Evolutionary conservation across 768 basidiomycete genomes (phyloP).

Genomic region (Leccinum subgranulosum): DNA sequence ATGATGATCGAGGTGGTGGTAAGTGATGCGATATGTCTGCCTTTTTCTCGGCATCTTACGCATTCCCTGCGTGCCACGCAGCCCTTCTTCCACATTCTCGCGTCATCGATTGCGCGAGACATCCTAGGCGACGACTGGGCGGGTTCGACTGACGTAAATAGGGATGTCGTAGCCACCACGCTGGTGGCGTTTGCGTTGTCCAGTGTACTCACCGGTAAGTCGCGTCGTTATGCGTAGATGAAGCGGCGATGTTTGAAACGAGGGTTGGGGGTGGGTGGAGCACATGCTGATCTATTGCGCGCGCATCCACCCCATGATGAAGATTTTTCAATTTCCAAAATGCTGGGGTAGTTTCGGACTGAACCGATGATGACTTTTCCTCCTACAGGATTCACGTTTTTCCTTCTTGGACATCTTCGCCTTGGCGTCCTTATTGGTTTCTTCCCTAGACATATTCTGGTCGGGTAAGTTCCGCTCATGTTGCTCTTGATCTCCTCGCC

Average conservation of each 20-base stretch:
- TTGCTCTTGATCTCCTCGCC: slow-evolving; percentile 1
- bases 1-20: slow-evolving; percentile 99
- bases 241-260: background rate
- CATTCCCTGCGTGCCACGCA: slow-evolving; percentile 24
- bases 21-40: slow-evolving; percentile 27
- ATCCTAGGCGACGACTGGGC: slow-evolving; percentile 38
- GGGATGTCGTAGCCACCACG: slow-evolving; percentile 86
- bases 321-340: slow-evolving; percentile 18
- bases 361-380: slow-evolving; percentile 6
- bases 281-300: background rate
- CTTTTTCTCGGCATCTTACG: background rate
- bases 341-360: background rate
- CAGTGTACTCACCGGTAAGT: slow-evolving; percentile 78
- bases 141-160: slow-evolving; percentile 53
- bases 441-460: slow-evolving; percentile 94
- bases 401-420: slow-evolving; percentile 79
- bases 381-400: slow-evolving; percentile 56
- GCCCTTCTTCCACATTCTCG: slow-evolving; percentile 96
- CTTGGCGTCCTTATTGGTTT: slow-evolving; percentile 89
- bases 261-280: background rate
- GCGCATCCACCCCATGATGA: background rate
- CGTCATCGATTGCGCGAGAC: slow-evolving; percentile 65
- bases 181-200: slow-evolving; percentile 86
- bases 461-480: slow-evolving; percentile 58
- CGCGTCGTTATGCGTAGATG: background rate